Base-by-base conservation (phyloP, 1,284 basidiomycete genomes). In the Apiotrichum domesticum region DNA sequence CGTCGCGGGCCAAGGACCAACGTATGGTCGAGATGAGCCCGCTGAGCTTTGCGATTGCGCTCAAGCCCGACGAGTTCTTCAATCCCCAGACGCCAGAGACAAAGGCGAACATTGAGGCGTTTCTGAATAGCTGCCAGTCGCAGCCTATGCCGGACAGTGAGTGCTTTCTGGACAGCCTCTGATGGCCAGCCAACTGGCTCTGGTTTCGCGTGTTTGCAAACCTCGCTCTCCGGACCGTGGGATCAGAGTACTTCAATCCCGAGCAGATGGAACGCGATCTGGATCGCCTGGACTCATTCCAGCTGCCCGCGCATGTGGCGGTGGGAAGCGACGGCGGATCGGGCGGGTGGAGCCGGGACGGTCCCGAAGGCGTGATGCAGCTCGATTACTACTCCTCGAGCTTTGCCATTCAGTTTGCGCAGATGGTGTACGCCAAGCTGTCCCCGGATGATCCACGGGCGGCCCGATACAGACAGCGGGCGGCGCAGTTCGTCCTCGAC, bases 131-230 rank as follows among this genome's bases (percentile, higher is more conserved):
- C 0, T 87, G 88, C 81, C 87, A 87, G 66, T 83, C 85, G 71
- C 87, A 87, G 76, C 66, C 71, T 3, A 77, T 78, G 76, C 76
- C 77, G 33, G 75, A 79, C 56, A 78, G 75, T 76, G 57, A 63
- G 73, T 64, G n/a, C 21, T 9, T 14, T 50, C 3, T 29, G 29
- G 29, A 7, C 7, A n/a, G 10, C 2, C 2, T 47, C 55, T 62
- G 41, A 58, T 46, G 15, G 6, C 29, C 47, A 76, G 87, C 86
- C 14, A 88, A 88, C 68, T 88, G 87, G 86, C 78, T 89, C 4
- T 88, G 87, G 87, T 88, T 88, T 74, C 79, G 86, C 57, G 86
- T 87, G 0, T 87, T 87, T 64, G 83, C 86, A n/a, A 88, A 88
- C 68, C 80, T 88, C 10, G 87, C 85, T 3, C 75, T 88, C 29